Evolutionary conservation across 345 rosid species (phyloP).

Genomic region (Lagerstroemia speciosa): DNA sequence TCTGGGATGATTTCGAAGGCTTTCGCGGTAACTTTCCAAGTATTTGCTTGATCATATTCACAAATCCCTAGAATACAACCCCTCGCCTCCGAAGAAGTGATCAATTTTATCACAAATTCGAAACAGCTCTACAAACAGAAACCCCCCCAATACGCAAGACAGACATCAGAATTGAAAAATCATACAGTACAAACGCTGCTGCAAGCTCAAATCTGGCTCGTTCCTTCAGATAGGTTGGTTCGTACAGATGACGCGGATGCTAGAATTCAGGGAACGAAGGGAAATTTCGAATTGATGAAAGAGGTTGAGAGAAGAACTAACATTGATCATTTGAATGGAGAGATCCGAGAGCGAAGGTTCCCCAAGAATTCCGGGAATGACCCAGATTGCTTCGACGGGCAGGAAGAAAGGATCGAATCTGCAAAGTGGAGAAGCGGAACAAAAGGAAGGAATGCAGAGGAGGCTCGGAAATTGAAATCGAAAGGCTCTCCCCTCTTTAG

Average conservation of each 20-base stretch:
- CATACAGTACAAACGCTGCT: background rate
- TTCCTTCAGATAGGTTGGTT: background rate
- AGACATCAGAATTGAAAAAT: background rate
- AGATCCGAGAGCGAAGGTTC: background rate
- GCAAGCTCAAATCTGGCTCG: background rate
- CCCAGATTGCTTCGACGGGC: background rate
- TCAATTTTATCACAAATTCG: too few relatives aligned
- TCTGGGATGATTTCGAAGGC: constrained; percentile 52
- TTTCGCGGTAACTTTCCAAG: constrained; percentile 79
- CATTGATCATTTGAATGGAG: background rate
- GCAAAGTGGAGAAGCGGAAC: background rate
- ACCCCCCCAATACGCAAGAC: background rate
- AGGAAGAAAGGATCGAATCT: background rate
- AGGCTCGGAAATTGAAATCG: background rate
- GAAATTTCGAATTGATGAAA: background rate
- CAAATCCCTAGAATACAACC: too few relatives aligned
- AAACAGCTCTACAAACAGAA: background rate
- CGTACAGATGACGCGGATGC: too few relatives aligned
- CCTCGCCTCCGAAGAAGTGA: too few relatives aligned
- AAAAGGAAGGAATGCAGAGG: background rate
- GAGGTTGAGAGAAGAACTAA: background rate
- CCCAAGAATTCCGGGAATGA: background rate
- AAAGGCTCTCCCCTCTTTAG: background rate
- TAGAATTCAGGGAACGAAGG: background rate
- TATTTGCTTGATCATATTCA: constrained; percentile 66